Conservation (phyloP, 140 eudicot genomes). For the Oenanthe javanica region DNA sequence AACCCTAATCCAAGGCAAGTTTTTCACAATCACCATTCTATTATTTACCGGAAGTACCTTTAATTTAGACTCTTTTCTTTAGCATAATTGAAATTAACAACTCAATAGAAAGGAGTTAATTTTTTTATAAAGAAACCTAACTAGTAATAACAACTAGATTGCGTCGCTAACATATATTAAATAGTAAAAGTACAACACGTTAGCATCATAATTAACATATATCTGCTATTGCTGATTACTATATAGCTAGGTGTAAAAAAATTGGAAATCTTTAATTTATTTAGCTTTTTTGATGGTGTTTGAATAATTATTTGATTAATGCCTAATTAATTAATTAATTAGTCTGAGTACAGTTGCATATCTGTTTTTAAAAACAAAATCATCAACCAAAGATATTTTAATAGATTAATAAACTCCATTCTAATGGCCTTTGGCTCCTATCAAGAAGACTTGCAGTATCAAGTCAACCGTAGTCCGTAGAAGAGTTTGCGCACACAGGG, state of each 20-base stretch:
- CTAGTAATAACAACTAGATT: neutral
- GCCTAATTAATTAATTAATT: too few species aligned
- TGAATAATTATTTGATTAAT: neutral
- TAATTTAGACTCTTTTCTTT: too few species aligned
- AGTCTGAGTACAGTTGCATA: neutral
- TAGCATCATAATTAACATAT: neutral
- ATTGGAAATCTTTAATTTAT: too few species aligned
- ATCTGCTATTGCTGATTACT: too few species aligned
- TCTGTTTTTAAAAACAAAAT: neutral
- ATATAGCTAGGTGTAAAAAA: too few species aligned
- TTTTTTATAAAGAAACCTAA: too few species aligned
- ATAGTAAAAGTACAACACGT: neutral
- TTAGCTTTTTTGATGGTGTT: neutral
- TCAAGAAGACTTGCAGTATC: neutral
- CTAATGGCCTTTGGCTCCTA: neutral
- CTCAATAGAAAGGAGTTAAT: too few species aligned
- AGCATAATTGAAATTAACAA: too few species aligned
- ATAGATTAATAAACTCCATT: neutral
- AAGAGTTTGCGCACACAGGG: neutral
- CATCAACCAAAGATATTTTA: neutral
- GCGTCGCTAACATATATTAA: neutral
- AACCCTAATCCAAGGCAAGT: conserved; percentile 23
- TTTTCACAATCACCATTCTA: neutral
- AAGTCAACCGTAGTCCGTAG: neutral
- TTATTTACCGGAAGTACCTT: neutral